Evolutionary conservation across 768 basidiomycete species (phyloP).

Genomic region (Agrocybe praecox): DNA sequence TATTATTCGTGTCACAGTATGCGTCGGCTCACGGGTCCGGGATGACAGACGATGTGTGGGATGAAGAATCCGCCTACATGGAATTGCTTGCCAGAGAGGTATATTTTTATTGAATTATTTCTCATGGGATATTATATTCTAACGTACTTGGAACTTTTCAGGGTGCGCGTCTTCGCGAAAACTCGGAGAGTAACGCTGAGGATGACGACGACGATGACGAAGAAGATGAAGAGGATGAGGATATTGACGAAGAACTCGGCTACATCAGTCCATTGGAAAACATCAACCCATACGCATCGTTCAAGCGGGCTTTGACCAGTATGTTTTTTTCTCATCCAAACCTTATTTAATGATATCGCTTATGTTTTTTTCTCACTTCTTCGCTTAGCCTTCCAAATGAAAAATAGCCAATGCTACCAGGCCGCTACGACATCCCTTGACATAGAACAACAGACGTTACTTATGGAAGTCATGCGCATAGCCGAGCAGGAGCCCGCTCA

Average conservation of each 20-base stretch:
- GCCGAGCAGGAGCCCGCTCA: slow-evolving; percentile 48
- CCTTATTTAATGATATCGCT: slow-evolving; percentile 6
- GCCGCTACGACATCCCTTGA: slow-evolving; percentile 70
- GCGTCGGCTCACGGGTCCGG: slow-evolving; percentile 12
- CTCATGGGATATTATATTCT: slow-evolving; percentile 14
- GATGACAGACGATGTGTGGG: slow-evolving; percentile 80
- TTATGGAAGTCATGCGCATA: slow-evolving; percentile 85
- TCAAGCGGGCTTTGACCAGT: slow-evolving; percentile 82
- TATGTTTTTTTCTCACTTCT: not conserved
- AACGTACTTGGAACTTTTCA: slow-evolving; percentile 25
- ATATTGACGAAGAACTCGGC: slow-evolving; percentile 82
- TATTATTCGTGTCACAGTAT: not conserved
- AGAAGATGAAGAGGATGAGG: slow-evolving; percentile 55
- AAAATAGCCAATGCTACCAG: slow-evolving; percentile 70
- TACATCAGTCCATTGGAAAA: slow-evolving; percentile 84
- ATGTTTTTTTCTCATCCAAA: slow-evolving; percentile 24
- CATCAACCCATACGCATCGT: slow-evolving; percentile 76
- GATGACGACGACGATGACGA: slow-evolving; percentile 52
- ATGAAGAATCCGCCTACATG: slow-evolving; percentile 86
- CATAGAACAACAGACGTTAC: slow-evolving; percentile 75
- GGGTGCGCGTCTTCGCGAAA: slow-evolving; percentile 75
- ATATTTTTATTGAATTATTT: slow-evolving; percentile 17
- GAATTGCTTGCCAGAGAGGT: slow-evolving; percentile 87
- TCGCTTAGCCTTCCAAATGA: slow-evolving; percentile 69
- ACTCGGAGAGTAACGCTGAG: slow-evolving; percentile 52